Percentiles rank a stretch among this genome's conserved stretches.
These are phyloP conservation scores for Metschnikowia lunata DNA, from an alignment of 805 yeast genomes.

Conservation along the genomic window DNA sequence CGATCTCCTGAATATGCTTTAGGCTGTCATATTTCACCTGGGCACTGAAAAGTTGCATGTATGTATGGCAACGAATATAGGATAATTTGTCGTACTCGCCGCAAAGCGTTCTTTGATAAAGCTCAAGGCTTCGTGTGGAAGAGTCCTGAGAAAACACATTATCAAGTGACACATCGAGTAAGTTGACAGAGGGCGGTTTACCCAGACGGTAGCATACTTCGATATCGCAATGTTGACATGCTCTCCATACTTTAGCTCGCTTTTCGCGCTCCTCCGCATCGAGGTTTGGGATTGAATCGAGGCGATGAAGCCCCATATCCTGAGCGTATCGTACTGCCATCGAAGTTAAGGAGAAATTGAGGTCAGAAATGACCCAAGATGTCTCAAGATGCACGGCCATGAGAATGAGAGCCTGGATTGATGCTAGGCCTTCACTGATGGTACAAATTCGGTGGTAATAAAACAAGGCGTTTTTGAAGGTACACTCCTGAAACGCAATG, in stretches of 20 bases:
- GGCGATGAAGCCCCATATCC: conserved; percentile 54
- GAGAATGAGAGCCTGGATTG: conserved; percentile 50
- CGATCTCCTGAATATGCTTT: conserved; percentile 18
- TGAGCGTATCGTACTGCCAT: conserved; percentile 51
- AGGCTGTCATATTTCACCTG: conserved; percentile 19
- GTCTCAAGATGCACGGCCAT: conserved; percentile 34
- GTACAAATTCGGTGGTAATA: conserved; percentile 51
- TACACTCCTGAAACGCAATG: conserved; percentile 12
- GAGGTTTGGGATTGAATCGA: conserved; percentile 38
- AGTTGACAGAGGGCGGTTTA: conserved; percentile 44
- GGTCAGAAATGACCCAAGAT: conserved; percentile 34
- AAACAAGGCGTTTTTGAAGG: conserved; percentile 16
- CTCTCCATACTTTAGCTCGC: conserved; percentile 47
- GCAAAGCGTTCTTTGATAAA: background rate
- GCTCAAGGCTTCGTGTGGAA: background rate
- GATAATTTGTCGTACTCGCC: conserved; percentile 16
- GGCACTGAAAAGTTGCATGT: conserved; percentile 30
- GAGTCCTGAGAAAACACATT: conserved; percentile 5
- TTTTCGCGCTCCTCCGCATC: conserved; percentile 31
- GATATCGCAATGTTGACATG: conserved; percentile 44
- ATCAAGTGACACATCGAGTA: conserved; percentile 26
- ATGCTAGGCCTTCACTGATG: conserved; percentile 47
- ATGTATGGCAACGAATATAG: conserved; percentile 28
- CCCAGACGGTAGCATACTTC: conserved; percentile 45
- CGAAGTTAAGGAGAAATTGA: conserved; percentile 38